Evolutionary conservation across 1,284 basidiomycete genomes (phyloP), one percentile per base, ranked within the genome.

Genomic region (Leccinum griseonigrum): DNA sequence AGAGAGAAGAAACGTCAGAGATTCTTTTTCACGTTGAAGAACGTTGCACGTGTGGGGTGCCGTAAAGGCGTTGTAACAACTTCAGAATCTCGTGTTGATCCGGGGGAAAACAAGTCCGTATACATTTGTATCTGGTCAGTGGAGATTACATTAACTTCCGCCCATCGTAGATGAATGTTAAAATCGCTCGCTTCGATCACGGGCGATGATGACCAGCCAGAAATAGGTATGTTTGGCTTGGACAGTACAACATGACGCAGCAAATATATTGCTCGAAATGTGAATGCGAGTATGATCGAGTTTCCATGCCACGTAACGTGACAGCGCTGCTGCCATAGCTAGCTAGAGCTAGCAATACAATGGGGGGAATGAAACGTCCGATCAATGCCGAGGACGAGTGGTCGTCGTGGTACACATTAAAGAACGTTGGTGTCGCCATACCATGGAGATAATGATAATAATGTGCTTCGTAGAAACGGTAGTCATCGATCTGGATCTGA

Each of bases 341-440:
- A 38, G 36, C 36, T 36, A 36, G 22, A 43, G 58, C 66, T 60
- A 67, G 57, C 62, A 53, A 54, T 72, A 74, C 67, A 74, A 54
- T 48, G 63, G 54, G 26, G 10, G 34, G 40, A n/a, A 46, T 62
- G 28, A 60, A 36, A 61, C 31, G 26, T 53, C 51, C 5, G 59
- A 48, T 29, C 28, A 48, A 63, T 55, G 48, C 50, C 59, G 56
- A 52, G 66, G 66, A 28, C n/a, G 18, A 38, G 29, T 22, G 58
- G 22, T 63, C 56, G 38, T 31, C 62, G 50, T 57, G 46, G 58
- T 60, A 43, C 54, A 60, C 59, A 64, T 64, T 16, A 68, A 71
- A 9, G 62, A 69, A 29, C 11, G 62, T 61, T 26, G 51, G 54
- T 29, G 43, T 58, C 60, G 58, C 60, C 59, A 53, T 56, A 63